Conservation (phyloP, 495 filamentous ascomycete genomes). For the Amniculicola lignicola region DNA sequence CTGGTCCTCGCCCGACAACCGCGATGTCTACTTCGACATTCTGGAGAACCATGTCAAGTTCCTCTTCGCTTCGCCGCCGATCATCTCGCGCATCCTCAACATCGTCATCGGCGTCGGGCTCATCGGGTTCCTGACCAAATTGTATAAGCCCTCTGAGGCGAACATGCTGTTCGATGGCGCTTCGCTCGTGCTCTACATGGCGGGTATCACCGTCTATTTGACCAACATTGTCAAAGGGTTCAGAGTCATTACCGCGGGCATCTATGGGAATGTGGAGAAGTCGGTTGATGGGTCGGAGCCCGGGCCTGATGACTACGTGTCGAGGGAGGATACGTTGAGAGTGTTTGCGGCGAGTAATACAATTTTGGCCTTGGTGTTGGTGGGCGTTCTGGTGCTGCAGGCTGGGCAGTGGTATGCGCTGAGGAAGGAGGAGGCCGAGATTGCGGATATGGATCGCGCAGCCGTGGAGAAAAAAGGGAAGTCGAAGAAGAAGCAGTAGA, state of each 20-base stretch:
- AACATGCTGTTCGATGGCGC: slow-evolving; percentile 98
- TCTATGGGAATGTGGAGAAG: slow-evolving; percentile 43
- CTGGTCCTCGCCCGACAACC: slow-evolving; percentile 64
- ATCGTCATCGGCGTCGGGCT: slow-evolving; percentile 87
- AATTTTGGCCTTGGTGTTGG: slow-evolving; percentile 84
- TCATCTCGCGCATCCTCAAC: slow-evolving; percentile 90
- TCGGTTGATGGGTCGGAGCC: slow-evolving; percentile 50
- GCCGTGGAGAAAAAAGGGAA: slow-evolving; percentile 48
- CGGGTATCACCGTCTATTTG: slow-evolving; percentile 85
- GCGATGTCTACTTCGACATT: slow-evolving; percentile 64
- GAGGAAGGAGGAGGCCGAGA: slow-evolving; percentile 82
- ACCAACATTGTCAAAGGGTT: slow-evolving; percentile 94
- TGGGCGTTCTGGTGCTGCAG: slow-evolving; percentile 89
- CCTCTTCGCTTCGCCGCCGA: slow-evolving; percentile 78
- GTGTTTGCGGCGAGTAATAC: slow-evolving; percentile 95
- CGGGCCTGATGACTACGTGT: slow-evolving; percentile 52
- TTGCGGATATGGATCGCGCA: slow-evolving; percentile 58
- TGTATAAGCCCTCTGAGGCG: slow-evolving; percentile 84
- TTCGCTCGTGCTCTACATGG: slow-evolving; percentile 83
- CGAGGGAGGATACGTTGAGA: slow-evolving; percentile 79
- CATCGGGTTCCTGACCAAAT: slow-evolving; percentile 85
- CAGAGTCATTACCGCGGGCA: slow-evolving; percentile 63
- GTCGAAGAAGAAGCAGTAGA: slow-evolving; percentile 44
- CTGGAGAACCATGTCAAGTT: slow-evolving; percentile 84
- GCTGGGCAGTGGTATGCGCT: slow-evolving; percentile 99